phyloP scores from a whole-genome alignment of 2,329 filamentous ascomycete genomes.

The Verruconis gallopava region DNA sequence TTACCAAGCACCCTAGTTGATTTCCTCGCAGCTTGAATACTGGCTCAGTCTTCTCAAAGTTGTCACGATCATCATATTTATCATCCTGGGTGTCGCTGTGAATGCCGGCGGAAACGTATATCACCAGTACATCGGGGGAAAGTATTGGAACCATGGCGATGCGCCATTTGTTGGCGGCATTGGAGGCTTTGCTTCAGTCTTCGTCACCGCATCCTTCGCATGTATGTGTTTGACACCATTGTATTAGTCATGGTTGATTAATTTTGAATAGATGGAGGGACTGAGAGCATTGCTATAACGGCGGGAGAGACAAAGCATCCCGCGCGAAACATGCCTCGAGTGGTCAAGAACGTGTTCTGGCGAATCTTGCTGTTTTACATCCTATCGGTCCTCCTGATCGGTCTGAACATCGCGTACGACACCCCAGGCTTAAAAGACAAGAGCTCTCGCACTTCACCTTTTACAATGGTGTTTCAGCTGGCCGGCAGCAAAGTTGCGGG shows the following conservation, averaged over 20 bases:
- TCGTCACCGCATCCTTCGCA: constrained; percentile 57
- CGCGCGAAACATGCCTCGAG: constrained; percentile 55
- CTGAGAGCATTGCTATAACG: constrained; percentile 68
- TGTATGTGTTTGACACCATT: constrained; percentile 57
- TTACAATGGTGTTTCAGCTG: constrained; percentile 46
- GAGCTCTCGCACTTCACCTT: constrained; percentile 41
- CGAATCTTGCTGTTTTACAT: constrained; percentile 59
- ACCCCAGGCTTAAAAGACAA: constrained; percentile 31
- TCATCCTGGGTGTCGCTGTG: constrained; percentile 66
- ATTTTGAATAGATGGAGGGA: constrained; percentile 57
- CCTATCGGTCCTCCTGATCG: constrained; percentile 50
- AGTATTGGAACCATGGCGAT: constrained; percentile 58
- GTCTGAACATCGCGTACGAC: constrained; percentile 55
- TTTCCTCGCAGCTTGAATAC: no score
- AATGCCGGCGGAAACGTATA: constrained; percentile 63
- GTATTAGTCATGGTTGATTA: constrained; percentile 59
- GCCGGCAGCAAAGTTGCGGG: constrained; percentile 53
- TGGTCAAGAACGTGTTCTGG: constrained; percentile 64
- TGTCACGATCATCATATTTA: constrained; percentile 55
- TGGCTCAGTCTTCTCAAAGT: no score
- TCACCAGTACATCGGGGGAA: constrained; percentile 61
- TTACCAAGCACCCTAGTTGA: constrained; percentile 10
- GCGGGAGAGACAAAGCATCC: constrained; percentile 66
- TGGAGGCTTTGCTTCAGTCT: constrained; percentile 56
- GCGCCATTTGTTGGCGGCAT: constrained; percentile 50